Evolutionary conservation across 768 basidiomycete genomes (phyloP).

Genomic region (Coprinopsis marcescibilis): DNA sequence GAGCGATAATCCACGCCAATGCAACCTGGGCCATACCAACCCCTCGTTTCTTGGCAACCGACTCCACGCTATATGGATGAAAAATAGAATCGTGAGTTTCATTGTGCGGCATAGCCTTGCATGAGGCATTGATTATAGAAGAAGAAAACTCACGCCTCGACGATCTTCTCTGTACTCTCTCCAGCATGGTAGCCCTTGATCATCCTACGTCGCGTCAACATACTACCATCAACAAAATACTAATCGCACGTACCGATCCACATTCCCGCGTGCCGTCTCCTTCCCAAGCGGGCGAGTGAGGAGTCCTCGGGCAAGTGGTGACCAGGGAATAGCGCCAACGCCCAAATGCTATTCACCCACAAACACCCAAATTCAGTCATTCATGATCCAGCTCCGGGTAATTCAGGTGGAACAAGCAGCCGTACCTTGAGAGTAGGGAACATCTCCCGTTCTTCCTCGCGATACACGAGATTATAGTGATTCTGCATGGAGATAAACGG

Average conservation of each 20-base stretch:
- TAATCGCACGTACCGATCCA: slow-evolving; percentile 31
- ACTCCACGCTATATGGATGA: slow-evolving; percentile 36
- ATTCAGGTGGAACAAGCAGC: no score
- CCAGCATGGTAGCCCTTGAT: slow-evolving; percentile 17
- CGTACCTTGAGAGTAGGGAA: slow-evolving; percentile 50
- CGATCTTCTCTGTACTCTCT: slow-evolving; percentile 27
- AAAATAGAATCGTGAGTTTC: not conserved
- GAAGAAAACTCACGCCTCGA: slow-evolving; percentile 30
- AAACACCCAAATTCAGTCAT: no score
- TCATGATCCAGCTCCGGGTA: no score
- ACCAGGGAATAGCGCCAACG: slow-evolving; percentile 55
- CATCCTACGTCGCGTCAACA: not conserved
- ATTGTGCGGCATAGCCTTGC: no score
- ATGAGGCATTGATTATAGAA: not conserved
- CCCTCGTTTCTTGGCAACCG: slow-evolving; percentile 45
- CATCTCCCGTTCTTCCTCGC: slow-evolving; percentile 62
- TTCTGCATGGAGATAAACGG: slow-evolving; percentile 69
- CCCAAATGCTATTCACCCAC: slow-evolving; percentile 44
- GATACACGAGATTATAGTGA: slow-evolving; percentile 52
- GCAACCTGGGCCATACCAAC: slow-evolving; percentile 53
- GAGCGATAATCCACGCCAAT: slow-evolving; percentile 44
- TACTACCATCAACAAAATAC: not conserved
- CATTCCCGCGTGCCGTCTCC: slow-evolving; percentile 33
- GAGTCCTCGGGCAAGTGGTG: slow-evolving; percentile 48
- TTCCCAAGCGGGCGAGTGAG: slow-evolving; percentile 40